Conservation (phyloP, 2,329 filamentous ascomycete genomes). For the Cryphonectria carpinicola region DNA sequence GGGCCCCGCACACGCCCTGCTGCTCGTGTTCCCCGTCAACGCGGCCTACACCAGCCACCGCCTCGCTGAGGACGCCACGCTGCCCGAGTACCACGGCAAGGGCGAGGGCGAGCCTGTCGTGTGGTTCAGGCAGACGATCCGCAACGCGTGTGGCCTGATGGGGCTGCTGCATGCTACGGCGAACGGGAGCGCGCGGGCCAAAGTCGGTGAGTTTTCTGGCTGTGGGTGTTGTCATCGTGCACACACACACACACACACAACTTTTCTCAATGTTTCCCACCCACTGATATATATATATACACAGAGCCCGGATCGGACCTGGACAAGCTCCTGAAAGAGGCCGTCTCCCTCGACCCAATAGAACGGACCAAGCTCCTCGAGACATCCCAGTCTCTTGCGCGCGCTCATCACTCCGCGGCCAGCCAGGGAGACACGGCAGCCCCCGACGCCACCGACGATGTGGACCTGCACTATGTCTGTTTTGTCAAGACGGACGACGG, state of each 20-base stretch:
- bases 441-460: conserved; percentile 74
- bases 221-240: background rate
- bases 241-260: too few relatives aligned
- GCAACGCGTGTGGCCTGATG: conserved; percentile 91
- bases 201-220: conserved; percentile 52
- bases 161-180: conserved; percentile 80
- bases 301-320: conserved; percentile 59
- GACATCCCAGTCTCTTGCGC: conserved; percentile 73
- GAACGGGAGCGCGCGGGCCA: conserved; percentile 72
- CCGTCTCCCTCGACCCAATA: conserved; percentile 69
- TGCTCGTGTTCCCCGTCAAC: conserved; percentile 89
- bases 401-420: conserved; percentile 79
- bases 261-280: too few relatives aligned
- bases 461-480: conserved; percentile 96
- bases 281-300: background rate
- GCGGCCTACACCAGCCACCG: conserved; percentile 79
- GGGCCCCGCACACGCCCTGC: conserved; percentile 82
- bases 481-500: conserved; percentile 79
- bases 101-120: conserved; percentile 76
- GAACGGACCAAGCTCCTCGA: conserved; percentile 77
- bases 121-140: conserved; percentile 95
- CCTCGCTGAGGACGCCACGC: conserved; percentile 69
- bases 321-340: conserved; percentile 66
- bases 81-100: conserved; percentile 66
- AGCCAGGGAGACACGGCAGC: conserved; percentile 76